phyloP scores from a whole-genome alignment of 495 filamentous ascomycete species.

The Hypomontagnella submonticulosa region DNA sequence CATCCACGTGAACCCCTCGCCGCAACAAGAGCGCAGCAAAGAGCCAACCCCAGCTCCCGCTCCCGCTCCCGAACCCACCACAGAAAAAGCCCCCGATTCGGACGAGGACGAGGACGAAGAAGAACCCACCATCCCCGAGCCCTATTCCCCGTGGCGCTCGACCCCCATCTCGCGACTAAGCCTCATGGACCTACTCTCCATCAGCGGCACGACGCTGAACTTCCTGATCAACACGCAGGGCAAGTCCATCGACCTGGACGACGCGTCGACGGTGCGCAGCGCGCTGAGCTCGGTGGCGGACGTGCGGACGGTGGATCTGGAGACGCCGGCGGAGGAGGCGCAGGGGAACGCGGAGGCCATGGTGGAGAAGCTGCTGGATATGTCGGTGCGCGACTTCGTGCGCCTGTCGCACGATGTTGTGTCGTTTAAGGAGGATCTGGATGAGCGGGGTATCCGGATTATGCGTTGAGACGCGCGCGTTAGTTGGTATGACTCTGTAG shows the following conservation, averaged over 20 bases:
- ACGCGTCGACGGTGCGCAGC: neutral
- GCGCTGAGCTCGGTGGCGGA: neutral
- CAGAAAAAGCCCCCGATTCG: neutral
- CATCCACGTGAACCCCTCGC: too few species aligned
- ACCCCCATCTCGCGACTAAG: neutral
- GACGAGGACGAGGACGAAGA: constrained; percentile 1
- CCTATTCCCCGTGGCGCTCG: neutral
- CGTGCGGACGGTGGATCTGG: neutral
- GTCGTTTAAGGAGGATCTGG: neutral
- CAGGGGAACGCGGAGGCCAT: neutral
- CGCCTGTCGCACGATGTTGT: neutral
- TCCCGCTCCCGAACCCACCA: neutral
- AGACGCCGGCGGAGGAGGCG: neutral
- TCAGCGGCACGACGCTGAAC: constrained; percentile 1
- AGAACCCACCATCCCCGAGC: neutral
- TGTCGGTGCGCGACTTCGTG: constrained; percentile 12
- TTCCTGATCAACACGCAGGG: constrained; percentile 3
- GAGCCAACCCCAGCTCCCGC: too few species aligned
- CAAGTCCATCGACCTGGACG: constrained; percentile 1
- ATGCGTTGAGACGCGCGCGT: too few species aligned
- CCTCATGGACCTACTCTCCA: constrained; percentile 2
- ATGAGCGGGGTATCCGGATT: neutral
- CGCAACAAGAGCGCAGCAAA: too few species aligned
- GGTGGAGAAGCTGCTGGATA: constrained; percentile 3
- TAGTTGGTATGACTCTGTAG: too few species aligned